phyloP scores from a whole-genome alignment of 495 filamentous ascomycete species.

The Podospora sp. region DNA sequence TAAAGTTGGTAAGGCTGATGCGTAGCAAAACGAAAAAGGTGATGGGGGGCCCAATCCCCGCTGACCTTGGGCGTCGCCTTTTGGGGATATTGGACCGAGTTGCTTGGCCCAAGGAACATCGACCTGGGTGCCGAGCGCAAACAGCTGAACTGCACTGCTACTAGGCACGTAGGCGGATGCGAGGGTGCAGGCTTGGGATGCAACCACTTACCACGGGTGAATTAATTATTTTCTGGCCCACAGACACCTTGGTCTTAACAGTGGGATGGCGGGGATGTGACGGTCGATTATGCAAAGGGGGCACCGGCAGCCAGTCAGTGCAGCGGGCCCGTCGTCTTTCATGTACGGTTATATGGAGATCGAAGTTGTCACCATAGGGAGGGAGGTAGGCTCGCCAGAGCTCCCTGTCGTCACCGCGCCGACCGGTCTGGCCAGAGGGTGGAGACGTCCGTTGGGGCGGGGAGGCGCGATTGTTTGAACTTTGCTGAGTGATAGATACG shows the following conservation, averaged over 20 bases:
- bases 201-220: constrained; percentile 31
- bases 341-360: constrained; percentile 17
- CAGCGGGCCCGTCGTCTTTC: constrained; percentile 21
- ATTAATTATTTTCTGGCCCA: constrained; percentile 21
- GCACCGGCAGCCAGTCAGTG: constrained; percentile 24
- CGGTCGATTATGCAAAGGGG: constrained; percentile 27
- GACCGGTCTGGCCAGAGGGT: neutral
- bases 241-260: constrained; percentile 10
- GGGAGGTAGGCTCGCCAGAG: neutral
- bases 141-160: constrained; percentile 19
- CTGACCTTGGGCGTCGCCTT: constrained; percentile 1
- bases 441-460: neutral
- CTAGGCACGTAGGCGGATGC: constrained; percentile 7
- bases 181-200: constrained; percentile 22
- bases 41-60: constrained; percentile 23
- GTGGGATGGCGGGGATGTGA: constrained; percentile 21
- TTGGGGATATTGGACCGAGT: constrained; percentile 1
- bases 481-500: neutral
- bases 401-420: neutral
- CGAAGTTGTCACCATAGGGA: neutral
- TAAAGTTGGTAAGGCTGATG: constrained; percentile 41
- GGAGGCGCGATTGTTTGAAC: neutral
- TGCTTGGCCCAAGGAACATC: constrained; percentile 16
- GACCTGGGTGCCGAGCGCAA: constrained; percentile 15
- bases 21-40: constrained; percentile 16